These are phyloP conservation scores for Penicillium atrosanguineum DNA, from an alignment of 495 filamentous ascomycete species.

Conservation along the genomic window DNA sequence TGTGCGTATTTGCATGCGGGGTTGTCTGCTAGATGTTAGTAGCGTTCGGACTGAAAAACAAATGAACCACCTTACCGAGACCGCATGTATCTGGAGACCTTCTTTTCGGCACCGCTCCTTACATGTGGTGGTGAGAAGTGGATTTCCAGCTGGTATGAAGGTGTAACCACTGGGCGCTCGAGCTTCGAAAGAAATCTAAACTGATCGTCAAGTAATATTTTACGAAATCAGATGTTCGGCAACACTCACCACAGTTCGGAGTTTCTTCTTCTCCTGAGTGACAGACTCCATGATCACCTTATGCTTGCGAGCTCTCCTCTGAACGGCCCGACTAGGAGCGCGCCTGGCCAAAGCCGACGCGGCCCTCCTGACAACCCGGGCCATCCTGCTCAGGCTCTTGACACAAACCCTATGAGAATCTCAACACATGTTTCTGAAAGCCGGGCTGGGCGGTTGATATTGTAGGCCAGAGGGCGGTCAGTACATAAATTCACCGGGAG, in stretches of 20 bases:
- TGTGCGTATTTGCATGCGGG: constrained; percentile 44
- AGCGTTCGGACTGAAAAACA: constrained; percentile 3
- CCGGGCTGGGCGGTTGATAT: neutral
- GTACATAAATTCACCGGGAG: constrained; percentile 5
- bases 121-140: constrained; percentile 68
- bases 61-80: constrained; percentile 57
- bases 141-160: constrained; percentile 81
- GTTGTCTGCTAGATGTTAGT: constrained; percentile 36
- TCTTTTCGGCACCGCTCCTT: constrained; percentile 74
- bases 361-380: constrained; percentile 35
- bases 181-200: constrained; percentile 48
- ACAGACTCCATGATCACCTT: constrained; percentile 59
- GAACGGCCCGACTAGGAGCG: constrained; percentile 29
- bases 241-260: constrained; percentile 54
- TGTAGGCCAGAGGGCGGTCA: constrained; percentile 5
- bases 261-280: constrained; percentile 58
- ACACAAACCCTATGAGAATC: constrained; percentile 15
- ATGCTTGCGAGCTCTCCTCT: constrained; percentile 46
- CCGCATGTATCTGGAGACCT: constrained; percentile 68
- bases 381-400: constrained; percentile 31
- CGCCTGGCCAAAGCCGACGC: constrained; percentile 34
- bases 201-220: constrained; percentile 21
- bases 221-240: neutral
- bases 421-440: constrained; percentile 11
- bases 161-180: constrained; percentile 73